phyloP scores from a whole-genome alignment of 176 grass and related monocot species.

The Zoysia pacifica region DNA sequence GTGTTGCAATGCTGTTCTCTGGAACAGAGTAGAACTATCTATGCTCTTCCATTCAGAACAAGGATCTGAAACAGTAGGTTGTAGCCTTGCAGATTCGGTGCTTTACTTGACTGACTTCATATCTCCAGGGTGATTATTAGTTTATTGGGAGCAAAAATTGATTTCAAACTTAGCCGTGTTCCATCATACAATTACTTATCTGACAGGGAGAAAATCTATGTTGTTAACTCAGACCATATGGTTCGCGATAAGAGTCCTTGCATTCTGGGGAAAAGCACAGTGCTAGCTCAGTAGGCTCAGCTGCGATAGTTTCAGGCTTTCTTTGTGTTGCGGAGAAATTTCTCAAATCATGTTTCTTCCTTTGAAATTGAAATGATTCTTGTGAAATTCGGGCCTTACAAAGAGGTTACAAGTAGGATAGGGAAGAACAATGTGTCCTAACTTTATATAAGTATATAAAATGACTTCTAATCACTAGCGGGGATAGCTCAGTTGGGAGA shows the following conservation, averaged over 20 bases:
- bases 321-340: too few species aligned
- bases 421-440: too few species aligned
- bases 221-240: neutral
- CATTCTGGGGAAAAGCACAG: too few species aligned
- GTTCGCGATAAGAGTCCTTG: too few species aligned
- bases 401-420: too few species aligned
- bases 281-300: too few species aligned
- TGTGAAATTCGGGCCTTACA: too few species aligned
- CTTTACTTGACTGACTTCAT: neutral
- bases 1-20: neutral
- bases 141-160: neutral
- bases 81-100: neutral
- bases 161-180: neutral
- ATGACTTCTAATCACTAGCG: conserved; percentile 7
- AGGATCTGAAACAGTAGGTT: neutral
- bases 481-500: conserved; percentile 99
- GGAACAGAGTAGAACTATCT: neutral
- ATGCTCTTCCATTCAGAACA: neutral
- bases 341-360: too few species aligned
- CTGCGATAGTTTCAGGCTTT: too few species aligned
- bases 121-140: neutral
- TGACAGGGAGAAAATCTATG: neutral
- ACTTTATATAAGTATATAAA: too few species aligned
- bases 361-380: too few species aligned
- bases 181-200: too few species aligned